Evolutionary conservation across 352 stramenopile genomes (phyloP).

Genomic region (Globisporangium radiosum): DNA sequence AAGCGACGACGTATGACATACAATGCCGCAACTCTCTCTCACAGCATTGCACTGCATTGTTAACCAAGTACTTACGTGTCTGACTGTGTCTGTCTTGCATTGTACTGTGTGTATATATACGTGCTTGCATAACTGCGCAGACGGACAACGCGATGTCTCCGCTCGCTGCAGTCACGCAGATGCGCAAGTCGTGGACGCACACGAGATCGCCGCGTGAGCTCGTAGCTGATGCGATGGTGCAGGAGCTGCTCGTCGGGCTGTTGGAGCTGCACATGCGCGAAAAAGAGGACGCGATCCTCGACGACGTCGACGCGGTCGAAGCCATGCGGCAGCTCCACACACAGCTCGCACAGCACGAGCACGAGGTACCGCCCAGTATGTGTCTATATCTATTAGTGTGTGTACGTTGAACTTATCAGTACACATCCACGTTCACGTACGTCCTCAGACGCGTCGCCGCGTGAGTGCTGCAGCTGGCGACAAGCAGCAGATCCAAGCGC

Average conservation of each 20-base stretch:
- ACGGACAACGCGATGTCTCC: no score
- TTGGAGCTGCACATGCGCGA: constrained; percentile 45
- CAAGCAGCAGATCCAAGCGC: constrained; percentile 42
- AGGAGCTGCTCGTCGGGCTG: constrained; percentile 56
- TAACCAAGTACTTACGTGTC: no score
- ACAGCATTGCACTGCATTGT: no score
- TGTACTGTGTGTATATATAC: neutral
- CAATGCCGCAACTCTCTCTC: neutral
- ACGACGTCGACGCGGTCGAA: constrained; percentile 55
- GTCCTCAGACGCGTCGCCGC: constrained; percentile 26
- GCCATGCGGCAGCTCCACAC: constrained; percentile 38
- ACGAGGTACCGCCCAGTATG: constrained; percentile 15
- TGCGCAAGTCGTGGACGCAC: constrained; percentile 8
- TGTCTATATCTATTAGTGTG: no score
- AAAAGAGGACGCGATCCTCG: constrained; percentile 43
- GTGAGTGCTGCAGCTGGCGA: constrained; percentile 41
- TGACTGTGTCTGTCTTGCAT: no score
- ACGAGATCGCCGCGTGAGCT: constrained; percentile 27
- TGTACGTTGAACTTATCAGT: no score
- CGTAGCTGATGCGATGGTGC: constrained; percentile 59
- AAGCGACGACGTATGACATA: constrained; percentile 3
- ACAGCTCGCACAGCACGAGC: constrained; percentile 41
- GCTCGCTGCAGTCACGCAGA: neutral
- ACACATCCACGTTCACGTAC: neutral
- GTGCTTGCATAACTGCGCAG: no score